Base-by-base conservation (phyloP, 768 basidiomycete species). In the Tricholoma terreum region DNA sequence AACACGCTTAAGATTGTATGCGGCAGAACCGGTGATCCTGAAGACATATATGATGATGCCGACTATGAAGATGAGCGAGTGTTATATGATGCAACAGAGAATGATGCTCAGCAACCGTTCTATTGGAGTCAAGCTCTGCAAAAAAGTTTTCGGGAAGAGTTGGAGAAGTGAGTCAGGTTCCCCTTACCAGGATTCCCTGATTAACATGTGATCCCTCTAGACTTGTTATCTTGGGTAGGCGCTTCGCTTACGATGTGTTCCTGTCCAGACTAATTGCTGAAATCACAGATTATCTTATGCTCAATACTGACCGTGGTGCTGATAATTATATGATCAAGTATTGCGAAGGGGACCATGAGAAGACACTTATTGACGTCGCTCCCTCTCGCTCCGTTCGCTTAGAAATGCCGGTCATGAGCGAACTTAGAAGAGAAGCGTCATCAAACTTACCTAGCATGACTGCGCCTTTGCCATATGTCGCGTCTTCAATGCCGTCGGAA, bases 261-360 rank as follows among this genome's bases (percentile, higher is more conserved):
- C 15, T 42, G 6, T 15, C 14, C 52, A 48, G 46, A 10, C 40
- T 50, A 34, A 43, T 10, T 31, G 22, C 45, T 52, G 30, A 56
- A 52, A 46, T 35, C 42, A 54, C 52, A 90, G 92, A 95, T 71
- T 93, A 89, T 72, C 78, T 96, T 43, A 95, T 95, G 88, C 84
- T 92, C 52, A 95, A 94, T 69, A 95, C 94, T 17, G 93, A 94
- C 67, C 84, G 92, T 51, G 87, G 81, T 35, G 87, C 90, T 1
- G 92, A 93, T 75, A 92, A 93, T 69, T 94, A 90, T 71, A 94
- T 94, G 92, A 89, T 94, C 73, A 93, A 91, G 69, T 91, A 87
- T 67, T 93, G 92, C 67, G 89, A 90, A 72, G 87, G 82, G 43
- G 85, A 84, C 38, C 88, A 89, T 56, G 90, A 91, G 61, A 91